Base-by-base conservation (phyloP, 2,329 filamentous ascomycete species). In the Cladosporium sp. region DNA sequence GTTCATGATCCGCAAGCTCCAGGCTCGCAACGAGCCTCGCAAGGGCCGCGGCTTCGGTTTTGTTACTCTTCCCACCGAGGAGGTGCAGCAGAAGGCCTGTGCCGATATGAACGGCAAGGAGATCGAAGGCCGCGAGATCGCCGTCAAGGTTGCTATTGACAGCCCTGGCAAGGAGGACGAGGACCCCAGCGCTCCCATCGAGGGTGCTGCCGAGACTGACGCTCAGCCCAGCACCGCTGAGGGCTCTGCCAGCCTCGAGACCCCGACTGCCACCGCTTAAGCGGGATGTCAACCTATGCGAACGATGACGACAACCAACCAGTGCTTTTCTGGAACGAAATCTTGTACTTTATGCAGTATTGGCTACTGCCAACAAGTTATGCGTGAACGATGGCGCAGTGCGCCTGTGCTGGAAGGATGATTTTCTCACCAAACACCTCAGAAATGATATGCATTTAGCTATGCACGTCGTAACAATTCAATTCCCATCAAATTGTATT, bases 1-100 rank as follows among this genome's bases (percentile, higher is more conserved):
- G 71, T 99, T 97, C 83, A 99, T 99, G 94, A 94, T 99, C 80
- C 97, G 97, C 88, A 99, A 99, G 85, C 90, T 99, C 62, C 92
- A 96, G 80, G 92, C 93, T 71, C 93, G 94, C 74, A 92, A 92
- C 73, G 94, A 99, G 81, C 87, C 93, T 70, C 94, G 94, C 81
- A 99, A 99, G 88, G 94, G 94, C 61, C 94, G 94, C 81, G 94
- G 94, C 66, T 99, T 99, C 75, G 94, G 94, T 66, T 99, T 99
- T 76, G 94, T 99, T 63, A 97, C 91, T 61, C 87, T 99, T 62
- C 89, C 88, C 63, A 95, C 91, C 17, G 93, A 99, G 83, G 92
- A 96, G 78, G 78, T 93, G 71, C 94, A 99, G 83, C 87, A 95
- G 80, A 96, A 97, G 88, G 94, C 94, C 65, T 95, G 97, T 65